Percentiles rank a stretch among this genome's conserved stretches.
Evolutionary conservation across 2,329 filamentous ascomycete species (phyloP).

Genomic region (Dothistroma septosporum): DNA sequence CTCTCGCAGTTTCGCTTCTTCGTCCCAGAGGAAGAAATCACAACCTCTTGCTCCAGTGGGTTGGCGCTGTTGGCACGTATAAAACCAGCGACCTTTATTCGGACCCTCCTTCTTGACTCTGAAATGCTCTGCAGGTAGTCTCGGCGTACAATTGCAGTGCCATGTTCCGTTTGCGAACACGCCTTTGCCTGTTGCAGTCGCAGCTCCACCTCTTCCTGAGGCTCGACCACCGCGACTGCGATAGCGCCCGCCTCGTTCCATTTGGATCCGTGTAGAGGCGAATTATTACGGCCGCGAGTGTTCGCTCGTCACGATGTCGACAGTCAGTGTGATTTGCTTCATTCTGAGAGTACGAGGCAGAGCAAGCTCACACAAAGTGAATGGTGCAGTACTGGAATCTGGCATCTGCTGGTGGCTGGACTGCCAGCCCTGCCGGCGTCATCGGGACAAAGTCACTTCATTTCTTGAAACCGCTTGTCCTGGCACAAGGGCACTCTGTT

Average conservation of each 20-base stretch:
- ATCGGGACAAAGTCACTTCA: background rate
- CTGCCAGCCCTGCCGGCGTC: background rate
- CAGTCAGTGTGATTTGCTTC: background rate
- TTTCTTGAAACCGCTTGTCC: background rate
- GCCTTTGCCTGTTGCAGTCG: slow-evolving; percentile 21
- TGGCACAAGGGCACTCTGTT: too few species aligned
- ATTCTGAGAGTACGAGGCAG: background rate
- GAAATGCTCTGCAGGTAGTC: slow-evolving; percentile 52
- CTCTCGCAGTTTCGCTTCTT: slow-evolving; percentile 50
- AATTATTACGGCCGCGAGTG: background rate
- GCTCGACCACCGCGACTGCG: slow-evolving; percentile 10
- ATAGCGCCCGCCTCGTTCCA: slow-evolving; percentile 1
- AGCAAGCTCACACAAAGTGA: background rate
- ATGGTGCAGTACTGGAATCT: background rate
- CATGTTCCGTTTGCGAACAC: slow-evolving; percentile 39
- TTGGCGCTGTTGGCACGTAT: slow-evolving; percentile 52
- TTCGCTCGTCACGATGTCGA: background rate
- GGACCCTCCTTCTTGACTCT: slow-evolving; percentile 54
- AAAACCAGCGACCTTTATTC: slow-evolving; percentile 53
- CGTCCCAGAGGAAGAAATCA: slow-evolving; percentile 56
- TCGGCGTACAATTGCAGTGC: slow-evolving; percentile 55
- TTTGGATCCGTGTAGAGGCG: background rate
- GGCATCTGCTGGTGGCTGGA: background rate
- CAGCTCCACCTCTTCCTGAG: slow-evolving; percentile 10
- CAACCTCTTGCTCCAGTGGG: slow-evolving; percentile 43